A percentile compares a stretch with the other conserved stretches of the same genome.
Conservation (phyloP, 2,329 filamentous ascomycete genomes). For the Orbilia oligospora region DNA sequence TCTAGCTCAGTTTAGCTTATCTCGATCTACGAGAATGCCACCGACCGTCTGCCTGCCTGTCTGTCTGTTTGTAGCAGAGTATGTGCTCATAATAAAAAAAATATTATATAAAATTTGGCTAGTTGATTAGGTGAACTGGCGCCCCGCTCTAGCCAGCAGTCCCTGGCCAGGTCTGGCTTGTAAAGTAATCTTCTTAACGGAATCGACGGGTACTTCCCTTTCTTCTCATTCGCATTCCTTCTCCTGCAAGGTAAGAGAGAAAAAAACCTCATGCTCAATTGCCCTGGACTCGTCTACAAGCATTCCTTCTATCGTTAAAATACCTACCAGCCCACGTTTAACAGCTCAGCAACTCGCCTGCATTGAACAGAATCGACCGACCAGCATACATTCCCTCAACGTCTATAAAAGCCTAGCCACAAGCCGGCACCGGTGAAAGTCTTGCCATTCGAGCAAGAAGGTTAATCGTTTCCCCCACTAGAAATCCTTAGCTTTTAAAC, state of each 20-base stretch:
- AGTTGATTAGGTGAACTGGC: slow-evolving; percentile 28
- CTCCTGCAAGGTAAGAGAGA: slow-evolving; percentile 34
- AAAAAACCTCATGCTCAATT: slow-evolving; percentile 42
- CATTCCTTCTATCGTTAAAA: slow-evolving; percentile 41
- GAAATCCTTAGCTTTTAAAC: not conserved
- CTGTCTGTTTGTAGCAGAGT: not conserved
- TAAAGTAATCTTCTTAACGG: slow-evolving; percentile 9
- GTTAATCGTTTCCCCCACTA: slow-evolving; percentile 14
- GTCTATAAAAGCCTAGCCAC: slow-evolving; percentile 18
- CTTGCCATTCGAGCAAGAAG: slow-evolving; percentile 13
- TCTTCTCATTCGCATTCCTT: slow-evolving; percentile 36
- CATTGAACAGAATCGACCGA: slow-evolving; percentile 1
- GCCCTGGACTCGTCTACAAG: slow-evolving; percentile 32
- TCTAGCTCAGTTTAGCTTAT: slow-evolving; percentile 27
- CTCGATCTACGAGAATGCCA: slow-evolving; percentile 39
- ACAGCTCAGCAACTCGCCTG: slow-evolving; percentile 34
- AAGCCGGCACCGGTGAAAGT: slow-evolving; percentile 15
- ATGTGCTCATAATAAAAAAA: not conserved
- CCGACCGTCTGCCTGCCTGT: not conserved
- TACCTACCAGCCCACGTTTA: slow-evolving; percentile 28
- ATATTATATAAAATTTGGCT: slow-evolving; percentile 6
- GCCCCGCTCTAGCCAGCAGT: slow-evolving; percentile 30
- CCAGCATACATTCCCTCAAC: slow-evolving; percentile 14
- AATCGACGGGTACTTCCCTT: slow-evolving; percentile 21
- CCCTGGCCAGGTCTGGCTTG: not conserved